Evolutionary conservation across 306 rosid species (phyloP).

Genomic region (Biancaea sappan): DNA sequence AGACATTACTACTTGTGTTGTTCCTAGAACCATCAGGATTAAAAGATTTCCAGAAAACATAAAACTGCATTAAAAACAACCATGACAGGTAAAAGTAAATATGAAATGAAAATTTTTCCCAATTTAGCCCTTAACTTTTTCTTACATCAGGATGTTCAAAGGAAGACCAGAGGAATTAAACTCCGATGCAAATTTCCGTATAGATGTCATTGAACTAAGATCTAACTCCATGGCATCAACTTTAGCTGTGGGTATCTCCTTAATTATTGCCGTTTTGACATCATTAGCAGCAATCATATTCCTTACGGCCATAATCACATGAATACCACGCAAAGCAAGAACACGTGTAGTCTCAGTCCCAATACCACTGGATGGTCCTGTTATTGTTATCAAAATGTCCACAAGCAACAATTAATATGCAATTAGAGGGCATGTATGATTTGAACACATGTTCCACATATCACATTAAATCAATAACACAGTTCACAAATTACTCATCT

Average conservation of each 20-base stretch:
- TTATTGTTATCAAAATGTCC: slow-evolving; percentile 23
- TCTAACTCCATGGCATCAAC: slow-evolving; percentile 80
- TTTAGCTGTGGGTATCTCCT: slow-evolving; percentile 73
- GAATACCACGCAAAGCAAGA: slow-evolving; percentile 87
- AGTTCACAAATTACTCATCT: slow-evolving; percentile 6
- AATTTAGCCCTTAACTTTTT: slow-evolving; percentile 1
- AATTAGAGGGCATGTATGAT: not conserved
- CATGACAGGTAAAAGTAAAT: not conserved
- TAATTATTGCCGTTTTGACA: slow-evolving; percentile 57
- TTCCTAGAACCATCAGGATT: slow-evolving; percentile 5
- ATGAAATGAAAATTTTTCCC: not conserved
- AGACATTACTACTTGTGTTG: slow-evolving; percentile 21
- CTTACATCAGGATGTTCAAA: slow-evolving; percentile 85
- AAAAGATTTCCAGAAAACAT: slow-evolving; percentile 17
- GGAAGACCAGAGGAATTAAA: slow-evolving; percentile 57
- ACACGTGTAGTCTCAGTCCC: slow-evolving; percentile 80
- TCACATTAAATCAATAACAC: slow-evolving; percentile 21
- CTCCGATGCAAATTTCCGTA: slow-evolving; percentile 68
- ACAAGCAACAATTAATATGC: slow-evolving; percentile 18
- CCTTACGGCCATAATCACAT: slow-evolving; percentile 78
- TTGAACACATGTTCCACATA: not conserved
- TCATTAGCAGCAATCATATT: slow-evolving; percentile 56
- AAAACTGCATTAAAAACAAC: not conserved
- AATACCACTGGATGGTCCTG: slow-evolving; percentile 89
- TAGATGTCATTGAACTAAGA: slow-evolving; percentile 68